Percentiles rank a stretch among this genome's conserved stretches.
Evolutionary conservation across 2,329 filamentous ascomycete species (phyloP).

Genomic region (Penicillium sclerotiorum): DNA sequence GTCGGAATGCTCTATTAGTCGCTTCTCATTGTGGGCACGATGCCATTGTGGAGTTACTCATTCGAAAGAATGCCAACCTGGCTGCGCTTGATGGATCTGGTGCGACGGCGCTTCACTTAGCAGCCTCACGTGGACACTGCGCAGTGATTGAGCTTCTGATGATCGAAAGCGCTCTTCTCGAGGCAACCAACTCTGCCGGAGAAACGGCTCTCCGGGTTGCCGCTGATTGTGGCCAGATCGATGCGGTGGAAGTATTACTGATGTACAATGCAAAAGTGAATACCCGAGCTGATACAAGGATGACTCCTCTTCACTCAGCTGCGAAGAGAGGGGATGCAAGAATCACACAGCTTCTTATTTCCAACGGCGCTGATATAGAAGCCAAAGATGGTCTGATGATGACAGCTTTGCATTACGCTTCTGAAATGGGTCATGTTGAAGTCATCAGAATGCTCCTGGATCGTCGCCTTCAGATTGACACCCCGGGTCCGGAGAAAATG

Average conservation of each 20-base stretch:
- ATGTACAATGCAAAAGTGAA: constrained; percentile 37
- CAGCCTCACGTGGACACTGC: constrained; percentile 36
- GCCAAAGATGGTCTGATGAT: constrained; percentile 40
- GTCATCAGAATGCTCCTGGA: constrained; percentile 34
- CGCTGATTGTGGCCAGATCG: constrained; percentile 37
- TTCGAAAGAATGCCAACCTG: constrained; percentile 34
- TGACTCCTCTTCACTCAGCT: constrained; percentile 39
- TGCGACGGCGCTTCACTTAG: constrained; percentile 36
- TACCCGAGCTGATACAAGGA: constrained; percentile 35
- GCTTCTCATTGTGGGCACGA: constrained; percentile 45
- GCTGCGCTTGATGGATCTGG: constrained; percentile 33
- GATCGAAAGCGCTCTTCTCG: constrained; percentile 31
- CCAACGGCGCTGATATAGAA: constrained; percentile 38
- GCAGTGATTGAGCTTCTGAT: constrained; percentile 32
- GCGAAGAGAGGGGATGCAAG: constrained; percentile 36
- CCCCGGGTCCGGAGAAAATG: constrained; percentile 33
- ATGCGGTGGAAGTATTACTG: constrained; percentile 36
- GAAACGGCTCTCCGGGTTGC: constrained; percentile 42
- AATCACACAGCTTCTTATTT: constrained; percentile 36
- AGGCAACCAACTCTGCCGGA: constrained; percentile 34
- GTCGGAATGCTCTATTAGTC: constrained; percentile 42
- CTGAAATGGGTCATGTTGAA: constrained; percentile 31
- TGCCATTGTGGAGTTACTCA: constrained; percentile 36
- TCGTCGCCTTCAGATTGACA: constrained; percentile 36
- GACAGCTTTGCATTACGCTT: constrained; percentile 41